Evolutionary conservation across 805 yeast genomes (phyloP).

Genomic region (Lachancea sp.): DNA sequence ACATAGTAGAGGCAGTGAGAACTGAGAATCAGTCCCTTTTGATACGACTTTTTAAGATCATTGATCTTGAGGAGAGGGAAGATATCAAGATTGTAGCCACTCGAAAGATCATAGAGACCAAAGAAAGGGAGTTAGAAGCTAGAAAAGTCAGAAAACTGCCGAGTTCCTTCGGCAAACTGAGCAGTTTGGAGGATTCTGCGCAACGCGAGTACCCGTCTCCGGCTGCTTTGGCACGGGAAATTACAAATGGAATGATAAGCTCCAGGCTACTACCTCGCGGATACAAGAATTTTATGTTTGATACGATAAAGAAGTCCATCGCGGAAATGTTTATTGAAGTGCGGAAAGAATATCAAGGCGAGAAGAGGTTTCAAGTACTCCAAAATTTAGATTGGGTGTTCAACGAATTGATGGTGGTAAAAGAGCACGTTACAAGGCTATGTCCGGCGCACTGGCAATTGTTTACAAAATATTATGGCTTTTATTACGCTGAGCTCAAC

Average conservation of each 20-base stretch:
- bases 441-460: conserved; percentile 76
- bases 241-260: conserved; percentile 37
- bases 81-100: conserved; percentile 51
- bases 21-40: conserved; percentile 62
- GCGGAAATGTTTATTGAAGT: conserved; percentile 58
- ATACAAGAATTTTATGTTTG: conserved; percentile 56
- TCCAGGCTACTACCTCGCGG: conserved; percentile 46
- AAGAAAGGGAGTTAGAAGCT: conserved; percentile 27
- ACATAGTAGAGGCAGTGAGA: conserved; percentile 65
- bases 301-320: conserved; percentile 53
- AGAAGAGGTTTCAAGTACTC: conserved; percentile 49
- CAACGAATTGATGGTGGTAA: conserved; percentile 65
- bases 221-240: conserved; percentile 33
- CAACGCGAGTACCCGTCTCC: conserved; percentile 27
- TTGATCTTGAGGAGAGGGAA: conserved; percentile 74
- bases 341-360: conserved; percentile 45
- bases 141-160: conserved; percentile 27
- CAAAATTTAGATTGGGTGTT: conserved; percentile 78
- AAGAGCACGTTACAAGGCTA: conserved; percentile 47
- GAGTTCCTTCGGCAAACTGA: conserved; percentile 14
- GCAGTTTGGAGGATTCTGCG: conserved; percentile 13
- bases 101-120: conserved; percentile 29
- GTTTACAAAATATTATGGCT: conserved; percentile 50
- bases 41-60: conserved; percentile 64
- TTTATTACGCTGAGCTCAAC: conserved; percentile 64